phyloP scores from a whole-genome alignment of 2,329 filamentous ascomycete genomes.

The Colletotrichum sp. region DNA sequence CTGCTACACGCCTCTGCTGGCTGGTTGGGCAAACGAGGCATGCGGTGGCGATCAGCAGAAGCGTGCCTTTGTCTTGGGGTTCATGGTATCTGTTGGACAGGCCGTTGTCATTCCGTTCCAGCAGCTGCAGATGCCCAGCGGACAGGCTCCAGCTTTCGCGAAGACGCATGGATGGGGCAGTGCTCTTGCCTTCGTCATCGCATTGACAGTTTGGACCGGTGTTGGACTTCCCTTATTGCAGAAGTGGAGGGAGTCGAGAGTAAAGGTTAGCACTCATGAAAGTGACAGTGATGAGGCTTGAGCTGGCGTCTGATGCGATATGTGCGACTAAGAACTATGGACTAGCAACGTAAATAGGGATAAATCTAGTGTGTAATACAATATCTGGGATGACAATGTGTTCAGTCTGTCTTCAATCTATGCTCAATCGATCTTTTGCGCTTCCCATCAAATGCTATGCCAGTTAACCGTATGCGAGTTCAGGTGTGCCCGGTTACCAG shows the following conservation, averaged over 20 bases:
- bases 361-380: background rate
- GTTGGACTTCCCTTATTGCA: slow-evolving; percentile 31
- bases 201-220: slow-evolving; percentile 37
- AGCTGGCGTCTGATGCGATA: background rate
- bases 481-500: background rate
- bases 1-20: slow-evolving; percentile 44
- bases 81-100: slow-evolving; percentile 40
- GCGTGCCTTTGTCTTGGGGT: slow-evolving; percentile 42
- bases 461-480: background rate
- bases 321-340: background rate
- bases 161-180: slow-evolving; percentile 41
- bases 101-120: slow-evolving; percentile 44
- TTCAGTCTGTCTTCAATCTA: background rate
- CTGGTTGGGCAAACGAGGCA: slow-evolving; percentile 43
- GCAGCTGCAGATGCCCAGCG: slow-evolving; percentile 40
- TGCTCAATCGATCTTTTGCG: background rate
- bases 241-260: slow-evolving; percentile 19
- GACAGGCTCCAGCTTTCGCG: slow-evolving; percentile 36
- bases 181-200: slow-evolving; percentile 34
- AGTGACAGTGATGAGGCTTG: slow-evolving; percentile 8
- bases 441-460: background rate
- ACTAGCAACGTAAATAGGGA: background rate
- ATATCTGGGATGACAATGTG: background rate
- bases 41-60: slow-evolving; percentile 48
- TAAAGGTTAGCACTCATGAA: slow-evolving; percentile 1